phyloP scores from a whole-genome alignment of 2,329 filamentous ascomycete species.

The Emergomyces orientalis region DNA sequence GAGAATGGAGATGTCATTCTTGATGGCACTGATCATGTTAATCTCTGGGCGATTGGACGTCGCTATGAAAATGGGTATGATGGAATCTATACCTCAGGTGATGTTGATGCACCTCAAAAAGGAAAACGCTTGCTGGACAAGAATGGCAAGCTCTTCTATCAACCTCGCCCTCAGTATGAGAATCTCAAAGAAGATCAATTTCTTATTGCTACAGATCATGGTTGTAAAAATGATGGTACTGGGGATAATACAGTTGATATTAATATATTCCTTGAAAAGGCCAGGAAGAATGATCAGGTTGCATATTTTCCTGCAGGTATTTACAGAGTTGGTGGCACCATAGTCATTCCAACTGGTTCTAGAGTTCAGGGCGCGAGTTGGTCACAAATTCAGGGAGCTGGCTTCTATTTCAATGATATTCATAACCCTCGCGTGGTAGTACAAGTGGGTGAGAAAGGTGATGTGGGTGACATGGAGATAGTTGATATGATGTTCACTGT shows the following conservation, averaged over 20 bases:
- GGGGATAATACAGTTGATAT: constrained; percentile 8
- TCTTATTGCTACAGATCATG: constrained; percentile 7
- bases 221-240: constrained; percentile 7
- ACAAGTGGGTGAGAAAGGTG: constrained; percentile 21
- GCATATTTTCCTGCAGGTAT: constrained; percentile 69
- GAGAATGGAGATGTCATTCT: constrained; percentile 5
- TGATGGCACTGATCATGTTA: neutral
- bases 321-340: constrained; percentile 60
- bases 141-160: constrained; percentile 5
- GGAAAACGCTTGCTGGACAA: neutral
- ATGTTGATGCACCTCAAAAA: constrained; percentile 6
- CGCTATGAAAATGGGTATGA: constrained; percentile 6
- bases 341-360: constrained; percentile 53
- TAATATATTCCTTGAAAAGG: constrained; percentile 8
- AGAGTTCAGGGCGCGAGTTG: constrained; percentile 49
- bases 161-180: constrained; percentile 9
- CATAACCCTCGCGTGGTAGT: constrained; percentile 21
- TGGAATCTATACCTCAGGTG: constrained; percentile 5
- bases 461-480: constrained; percentile 30
- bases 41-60: constrained; percentile 8
- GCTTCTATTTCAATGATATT: constrained; percentile 22
- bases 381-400: constrained; percentile 26
- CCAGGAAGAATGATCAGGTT: constrained; percentile 39
- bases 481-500: constrained; percentile 28
- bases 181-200: neutral